These are phyloP conservation scores for Kodamaea sagamina DNA, from an alignment of 805 yeast species.

Conservation along the genomic window DNA sequence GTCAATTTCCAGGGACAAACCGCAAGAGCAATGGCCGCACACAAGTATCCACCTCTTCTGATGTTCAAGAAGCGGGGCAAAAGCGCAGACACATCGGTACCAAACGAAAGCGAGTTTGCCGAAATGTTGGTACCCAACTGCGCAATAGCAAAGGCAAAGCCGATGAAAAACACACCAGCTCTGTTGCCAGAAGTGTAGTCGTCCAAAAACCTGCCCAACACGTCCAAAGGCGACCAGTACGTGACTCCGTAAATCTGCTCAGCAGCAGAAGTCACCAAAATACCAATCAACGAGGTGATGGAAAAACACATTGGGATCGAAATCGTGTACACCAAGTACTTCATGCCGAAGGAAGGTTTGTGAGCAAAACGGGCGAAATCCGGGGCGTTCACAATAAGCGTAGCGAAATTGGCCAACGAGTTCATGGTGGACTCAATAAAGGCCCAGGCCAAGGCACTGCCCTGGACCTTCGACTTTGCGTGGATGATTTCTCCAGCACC, in stretches of 20 bases:
- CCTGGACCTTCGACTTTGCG: slow-evolving; percentile 50
- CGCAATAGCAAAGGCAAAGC: slow-evolving; percentile 70
- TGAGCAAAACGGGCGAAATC: slow-evolving; percentile 85
- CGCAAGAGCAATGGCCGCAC: slow-evolving; percentile 68
- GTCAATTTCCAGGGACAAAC: slow-evolving; percentile 85
- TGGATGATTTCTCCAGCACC: slow-evolving; percentile 76
- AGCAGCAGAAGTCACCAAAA: slow-evolving; percentile 80
- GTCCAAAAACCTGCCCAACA: slow-evolving; percentile 60
- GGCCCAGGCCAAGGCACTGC: slow-evolving; percentile 77
- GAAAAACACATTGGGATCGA: slow-evolving; percentile 79
- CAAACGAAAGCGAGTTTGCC: slow-evolving; percentile 70
- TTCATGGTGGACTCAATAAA: slow-evolving; percentile 78
- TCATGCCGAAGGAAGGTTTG: slow-evolving; percentile 40
- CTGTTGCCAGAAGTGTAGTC: slow-evolving; percentile 58
- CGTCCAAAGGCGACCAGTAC: slow-evolving; percentile 84
- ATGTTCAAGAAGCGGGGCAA: slow-evolving; percentile 67
- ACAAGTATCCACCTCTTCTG: slow-evolving; percentile 77
- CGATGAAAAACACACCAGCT: slow-evolving; percentile 77
- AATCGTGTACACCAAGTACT: slow-evolving; percentile 48
- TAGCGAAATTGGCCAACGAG: slow-evolving; percentile 81
- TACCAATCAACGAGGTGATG: slow-evolving; percentile 80
- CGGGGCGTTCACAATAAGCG: slow-evolving; percentile 85
- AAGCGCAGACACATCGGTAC: slow-evolving; percentile 70
- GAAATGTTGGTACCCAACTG: slow-evolving; percentile 79
- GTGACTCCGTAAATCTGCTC: slow-evolving; percentile 64